These are phyloP conservation scores for Penicillium sp. DNA, from an alignment of 2,329 filamentous ascomycete genomes.

Conservation along the genomic window DNA sequence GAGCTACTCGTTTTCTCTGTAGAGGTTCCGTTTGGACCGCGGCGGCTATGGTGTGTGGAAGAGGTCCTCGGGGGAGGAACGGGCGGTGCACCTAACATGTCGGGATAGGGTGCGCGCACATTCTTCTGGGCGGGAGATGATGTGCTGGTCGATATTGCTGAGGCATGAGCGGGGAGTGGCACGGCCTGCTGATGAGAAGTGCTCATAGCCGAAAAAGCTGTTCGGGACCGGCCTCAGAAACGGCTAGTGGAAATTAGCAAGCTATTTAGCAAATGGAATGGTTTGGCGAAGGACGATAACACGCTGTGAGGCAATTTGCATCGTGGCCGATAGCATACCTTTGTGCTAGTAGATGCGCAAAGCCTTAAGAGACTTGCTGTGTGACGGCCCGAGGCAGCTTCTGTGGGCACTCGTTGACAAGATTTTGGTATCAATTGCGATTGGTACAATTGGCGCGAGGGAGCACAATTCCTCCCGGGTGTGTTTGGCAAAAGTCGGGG, in stretches of 20 bases:
- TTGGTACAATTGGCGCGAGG: conserved; percentile 20
- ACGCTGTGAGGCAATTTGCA: conserved; percentile 60
- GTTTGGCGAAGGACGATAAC: conserved; percentile 31
- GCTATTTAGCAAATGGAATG: conserved; percentile 38
- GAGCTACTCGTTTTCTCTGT: conserved; percentile 37
- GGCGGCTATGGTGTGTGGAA: conserved; percentile 60
- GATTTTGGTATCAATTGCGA: conserved; percentile 23
- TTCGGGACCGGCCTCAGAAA: conserved; percentile 31
- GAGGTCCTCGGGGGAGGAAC: conserved; percentile 79
- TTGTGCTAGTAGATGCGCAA: conserved; percentile 31
- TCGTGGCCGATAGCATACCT: conserved; percentile 62
- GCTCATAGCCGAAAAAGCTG: conserved; percentile 43
- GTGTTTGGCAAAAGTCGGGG: conserved; percentile 17
- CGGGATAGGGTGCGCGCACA: conserved; percentile 35
- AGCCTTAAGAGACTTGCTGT: conserved; percentile 20
- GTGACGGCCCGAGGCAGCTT: conserved; percentile 24
- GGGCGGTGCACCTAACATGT: conserved; percentile 61
- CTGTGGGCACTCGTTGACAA: conserved; percentile 17
- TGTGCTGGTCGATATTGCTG: conserved; percentile 38
- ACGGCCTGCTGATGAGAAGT: conserved; percentile 46
- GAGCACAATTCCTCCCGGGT: conserved; percentile 25
- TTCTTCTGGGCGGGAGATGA: conserved; percentile 30
- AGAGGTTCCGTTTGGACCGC: conserved; percentile 38
- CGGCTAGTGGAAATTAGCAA: conserved; percentile 30
- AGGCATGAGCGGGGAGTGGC: conserved; percentile 42